These are phyloP conservation scores for Botryotinia calthae DNA, from an alignment of 2,329 filamentous ascomycete genomes.

Conservation along the genomic window DNA sequence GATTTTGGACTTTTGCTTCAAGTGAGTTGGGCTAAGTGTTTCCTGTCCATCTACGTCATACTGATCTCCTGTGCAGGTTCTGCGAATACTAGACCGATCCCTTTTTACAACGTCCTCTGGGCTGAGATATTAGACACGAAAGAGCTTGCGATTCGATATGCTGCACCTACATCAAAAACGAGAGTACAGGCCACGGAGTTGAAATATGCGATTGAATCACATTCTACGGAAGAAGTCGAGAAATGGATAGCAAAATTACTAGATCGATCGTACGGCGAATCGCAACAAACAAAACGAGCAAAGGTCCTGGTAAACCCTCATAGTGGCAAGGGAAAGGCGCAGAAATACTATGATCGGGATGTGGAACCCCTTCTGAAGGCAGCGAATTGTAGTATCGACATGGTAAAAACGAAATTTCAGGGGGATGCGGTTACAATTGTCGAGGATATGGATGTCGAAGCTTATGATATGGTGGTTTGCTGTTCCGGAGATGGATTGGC, in stretches of 20 bases:
- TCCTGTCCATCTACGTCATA: conserved; percentile 2
- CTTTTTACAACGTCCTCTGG: conserved; percentile 83
- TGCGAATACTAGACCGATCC: conserved; percentile 53
- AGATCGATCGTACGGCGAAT: conserved; percentile 65
- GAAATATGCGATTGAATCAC: conserved; percentile 53
- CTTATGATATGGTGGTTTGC: conserved; percentile 80
- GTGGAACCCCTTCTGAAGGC: conserved; percentile 81
- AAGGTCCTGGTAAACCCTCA: conserved; percentile 91
- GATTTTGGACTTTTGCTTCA: conserved; percentile 50
- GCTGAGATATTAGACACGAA: conserved; percentile 58
- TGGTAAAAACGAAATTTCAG: conserved; percentile 66
- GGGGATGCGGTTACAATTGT: conserved; percentile 80
- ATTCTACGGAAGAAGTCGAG: conserved; percentile 33
- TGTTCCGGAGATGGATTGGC: conserved; percentile 91
- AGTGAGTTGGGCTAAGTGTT: conserved; percentile 22
- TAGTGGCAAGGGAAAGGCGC: conserved; percentile 76
- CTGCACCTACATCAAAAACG: conserved; percentile 56
- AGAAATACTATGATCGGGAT: conserved; percentile 69
- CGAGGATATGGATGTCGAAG: conserved; percentile 70
- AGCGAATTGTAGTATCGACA: conserved; percentile 72
- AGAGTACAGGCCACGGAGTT: conserved; percentile 60
- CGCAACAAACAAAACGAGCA: conserved; percentile 70
- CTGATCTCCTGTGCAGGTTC: conserved; percentile 28
- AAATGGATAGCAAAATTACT: conserved; percentile 65
- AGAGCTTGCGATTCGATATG: conserved; percentile 70